These are phyloP conservation scores for Wallacemonas sp. DNA, from an alignment of 208 protist species.

Conservation along the genomic window DNA sequence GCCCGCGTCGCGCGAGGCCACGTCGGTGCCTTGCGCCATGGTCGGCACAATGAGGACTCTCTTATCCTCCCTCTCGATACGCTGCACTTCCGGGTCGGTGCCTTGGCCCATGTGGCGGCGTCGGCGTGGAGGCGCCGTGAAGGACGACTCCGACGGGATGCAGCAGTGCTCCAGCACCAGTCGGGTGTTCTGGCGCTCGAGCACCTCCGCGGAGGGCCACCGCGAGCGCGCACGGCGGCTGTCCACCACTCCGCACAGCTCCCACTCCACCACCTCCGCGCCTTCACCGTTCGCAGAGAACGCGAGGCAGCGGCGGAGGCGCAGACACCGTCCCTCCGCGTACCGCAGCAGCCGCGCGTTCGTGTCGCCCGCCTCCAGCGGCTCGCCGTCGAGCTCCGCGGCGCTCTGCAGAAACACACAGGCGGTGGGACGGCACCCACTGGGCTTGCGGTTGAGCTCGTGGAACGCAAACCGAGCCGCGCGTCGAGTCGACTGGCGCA, in stretches of 20 bases:
- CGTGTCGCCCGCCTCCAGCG: constrained; percentile 45
- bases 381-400: constrained; percentile 44
- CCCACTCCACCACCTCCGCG: constrained; percentile 50
- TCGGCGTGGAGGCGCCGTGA: constrained; percentile 14
- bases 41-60: not conserved
- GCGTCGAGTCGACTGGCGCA: constrained; percentile 31
- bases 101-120: no score
- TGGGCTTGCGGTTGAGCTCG: constrained; percentile 20
- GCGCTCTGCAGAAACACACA: constrained; percentile 49
- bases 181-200: constrained; percentile 14
- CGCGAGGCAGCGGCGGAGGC: constrained; percentile 60
- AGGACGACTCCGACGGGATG: constrained; percentile 29
- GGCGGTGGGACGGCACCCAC: not conserved
- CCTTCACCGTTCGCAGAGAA: constrained; percentile 70
- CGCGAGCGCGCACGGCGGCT: not conserved
- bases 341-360: constrained; percentile 30
- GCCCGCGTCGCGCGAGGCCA: not conserved
- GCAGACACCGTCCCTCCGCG: constrained; percentile 35
- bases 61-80: constrained; percentile 8
- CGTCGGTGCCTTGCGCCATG: not conserved
- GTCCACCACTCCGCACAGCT: constrained; percentile 51
- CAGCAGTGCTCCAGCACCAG: constrained; percentile 32
- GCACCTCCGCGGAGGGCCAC: not conserved
- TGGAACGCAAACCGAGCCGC: constrained; percentile 55
- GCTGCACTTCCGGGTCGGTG: not conserved